Conservation (phyloP, 2,329 filamentous ascomycete species). For the Aspergillus novofumigatus region DNA sequence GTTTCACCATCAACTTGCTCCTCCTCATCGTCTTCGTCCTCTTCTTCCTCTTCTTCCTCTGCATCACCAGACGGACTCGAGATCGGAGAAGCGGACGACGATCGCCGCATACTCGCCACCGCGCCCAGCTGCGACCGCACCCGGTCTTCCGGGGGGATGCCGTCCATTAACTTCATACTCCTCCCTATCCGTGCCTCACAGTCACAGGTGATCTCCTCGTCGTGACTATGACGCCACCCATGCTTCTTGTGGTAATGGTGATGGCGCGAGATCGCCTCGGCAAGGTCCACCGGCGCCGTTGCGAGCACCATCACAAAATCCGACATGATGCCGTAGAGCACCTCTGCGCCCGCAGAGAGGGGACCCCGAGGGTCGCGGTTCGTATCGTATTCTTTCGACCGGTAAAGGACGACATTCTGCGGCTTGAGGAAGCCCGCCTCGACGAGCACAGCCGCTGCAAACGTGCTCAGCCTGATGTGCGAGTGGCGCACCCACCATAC, state of each 20-base stretch:
- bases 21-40: neutral
- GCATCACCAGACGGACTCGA: neutral
- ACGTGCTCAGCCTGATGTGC: conserved; percentile 62
- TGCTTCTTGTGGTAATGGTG: neutral
- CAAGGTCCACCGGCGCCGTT: conserved; percentile 59
- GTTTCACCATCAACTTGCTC: neutral
- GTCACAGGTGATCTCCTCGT: neutral
- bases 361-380: conserved; percentile 77
- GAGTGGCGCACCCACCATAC: conserved; percentile 71
- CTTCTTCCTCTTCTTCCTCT: neutral
- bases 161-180: neutral
- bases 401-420: conserved; percentile 68
- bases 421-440: conserved; percentile 62
- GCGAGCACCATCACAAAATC: conserved; percentile 78
- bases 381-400: conserved; percentile 66
- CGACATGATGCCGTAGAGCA: conserved; percentile 76
- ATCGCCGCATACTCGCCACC: neutral
- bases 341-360: conserved; percentile 69
- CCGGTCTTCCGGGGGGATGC: neutral
- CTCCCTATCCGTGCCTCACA: neutral
- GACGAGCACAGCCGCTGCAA: conserved; percentile 68
- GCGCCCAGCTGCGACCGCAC: neutral
- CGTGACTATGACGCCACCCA: neutral
- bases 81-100: neutral
- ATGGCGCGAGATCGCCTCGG: conserved; percentile 3